Conservation (phyloP, 805 yeast genomes). For the Starmerella riodocensis region DNA sequence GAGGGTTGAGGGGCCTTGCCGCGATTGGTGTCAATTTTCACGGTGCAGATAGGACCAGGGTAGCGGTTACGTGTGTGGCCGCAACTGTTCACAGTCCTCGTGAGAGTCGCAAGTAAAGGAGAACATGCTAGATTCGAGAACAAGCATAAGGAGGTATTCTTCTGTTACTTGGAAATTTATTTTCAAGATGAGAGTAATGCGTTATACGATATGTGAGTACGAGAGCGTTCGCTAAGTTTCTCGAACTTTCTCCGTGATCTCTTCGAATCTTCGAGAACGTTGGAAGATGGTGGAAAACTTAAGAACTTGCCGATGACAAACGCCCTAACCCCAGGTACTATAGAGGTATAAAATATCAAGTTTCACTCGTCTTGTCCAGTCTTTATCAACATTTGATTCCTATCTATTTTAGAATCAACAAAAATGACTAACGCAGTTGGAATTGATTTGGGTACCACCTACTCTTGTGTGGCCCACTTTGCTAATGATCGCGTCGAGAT, state of each 20-base stretch:
- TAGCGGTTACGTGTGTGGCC: too few relatives aligned
- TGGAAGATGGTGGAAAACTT: conserved; percentile 14
- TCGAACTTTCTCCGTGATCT: not conserved
- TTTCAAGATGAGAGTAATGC: too few relatives aligned
- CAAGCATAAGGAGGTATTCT: too few relatives aligned
- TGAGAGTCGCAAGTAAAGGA: too few relatives aligned
- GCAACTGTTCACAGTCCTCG: too few relatives aligned
- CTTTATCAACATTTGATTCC: not conserved
- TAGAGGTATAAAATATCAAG: not conserved
- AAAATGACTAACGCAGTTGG: conserved; percentile 23
- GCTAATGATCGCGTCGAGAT: conserved; percentile 82
- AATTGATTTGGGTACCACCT: conserved; percentile 78
- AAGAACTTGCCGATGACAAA: conserved; percentile 11
- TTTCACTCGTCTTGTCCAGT: not conserved
- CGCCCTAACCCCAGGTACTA: conserved; percentile 11
- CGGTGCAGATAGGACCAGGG: too few relatives aligned
- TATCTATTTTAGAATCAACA: not conserved
- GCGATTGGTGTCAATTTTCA: too few relatives aligned
- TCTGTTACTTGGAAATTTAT: too few relatives aligned
- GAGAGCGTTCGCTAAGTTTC: not conserved
- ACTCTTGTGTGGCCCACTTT: conserved; percentile 91
- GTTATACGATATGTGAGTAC: too few relatives aligned
- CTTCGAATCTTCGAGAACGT: conserved; percentile 15
- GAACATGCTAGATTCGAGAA: too few relatives aligned
- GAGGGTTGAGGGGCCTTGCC: too few relatives aligned